Base-by-base conservation (phyloP, 306 rosid genomes). In the Castanospermum australe region DNA sequence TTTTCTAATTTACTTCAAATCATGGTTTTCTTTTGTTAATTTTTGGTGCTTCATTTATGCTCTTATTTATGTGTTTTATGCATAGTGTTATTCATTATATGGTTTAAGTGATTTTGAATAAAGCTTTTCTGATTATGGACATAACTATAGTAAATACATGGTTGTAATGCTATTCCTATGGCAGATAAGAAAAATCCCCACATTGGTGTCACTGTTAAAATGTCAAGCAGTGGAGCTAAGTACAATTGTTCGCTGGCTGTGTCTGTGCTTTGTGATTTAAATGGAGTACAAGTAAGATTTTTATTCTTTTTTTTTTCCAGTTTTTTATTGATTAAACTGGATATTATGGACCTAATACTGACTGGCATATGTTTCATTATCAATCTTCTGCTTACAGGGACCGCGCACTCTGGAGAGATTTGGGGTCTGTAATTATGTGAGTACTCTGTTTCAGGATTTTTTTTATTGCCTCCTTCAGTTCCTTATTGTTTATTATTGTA, bases 241-340 rank as follows among this genome's bases (percentile, higher is more conserved):
- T 44, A 47, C 87, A 91, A 87, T 59, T 95, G 99, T 86, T 95
- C 99, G 0, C 90, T 95, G 48, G 88, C 97, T 5, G 99, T 95
- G 56, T 91, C 97, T 56, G 89, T 95, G 61, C 82, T 90, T 57
- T 95, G 99, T 80, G 66, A 89, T 84, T 79, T 70, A 71, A 80
- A 85, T 61, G 93, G 90, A 56, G 56, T 88, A 82, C 87, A 95
- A 88, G 99, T 88, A 86, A 81, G 75, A 48, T n/a, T 57, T 79
- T 71, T 21, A 56, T 57, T 75, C 11, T 8, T 5, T 64, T 56
- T 38, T 21, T 28, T 50, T 20, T 22, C 0, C 28, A 5, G 10
- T 55, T 80, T 41, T 64, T 67, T 56, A 74, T 62, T 62, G 39
- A 78, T 78, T 64, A 24, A 62, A 79, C 28, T 38, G 33, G 30